These are phyloP conservation scores for Golovinomyces cichoracearum DNA, from an alignment of 2,329 filamentous ascomycete species.

Conservation along the genomic window DNA sequence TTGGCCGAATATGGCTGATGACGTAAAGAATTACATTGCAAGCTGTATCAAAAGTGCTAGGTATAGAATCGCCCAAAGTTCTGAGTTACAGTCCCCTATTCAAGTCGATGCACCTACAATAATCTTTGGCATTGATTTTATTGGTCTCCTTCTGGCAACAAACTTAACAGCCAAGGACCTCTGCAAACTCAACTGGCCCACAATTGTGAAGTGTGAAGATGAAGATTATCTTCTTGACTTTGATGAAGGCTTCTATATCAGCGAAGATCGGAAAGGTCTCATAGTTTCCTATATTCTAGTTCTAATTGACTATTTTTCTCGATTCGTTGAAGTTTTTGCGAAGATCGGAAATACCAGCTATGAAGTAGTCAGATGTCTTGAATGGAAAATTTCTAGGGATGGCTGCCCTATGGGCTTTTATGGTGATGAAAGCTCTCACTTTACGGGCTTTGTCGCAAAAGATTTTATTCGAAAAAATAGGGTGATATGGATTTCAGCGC, in stretches of 20 bases:
- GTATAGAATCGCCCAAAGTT: not conserved
- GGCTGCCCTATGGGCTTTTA: not conserved
- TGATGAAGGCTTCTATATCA: not conserved
- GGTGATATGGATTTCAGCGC: not conserved
- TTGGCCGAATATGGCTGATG: not conserved
- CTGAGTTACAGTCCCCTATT: not conserved
- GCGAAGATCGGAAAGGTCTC: not conserved
- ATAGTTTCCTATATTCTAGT: slow-evolving; percentile 1
- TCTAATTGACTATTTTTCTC: not conserved
- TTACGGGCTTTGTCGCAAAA: not conserved
- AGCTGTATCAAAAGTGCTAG: not conserved
- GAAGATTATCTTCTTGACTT: not conserved
- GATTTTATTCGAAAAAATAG: not conserved
- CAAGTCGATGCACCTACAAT: not conserved
- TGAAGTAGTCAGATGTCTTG: not conserved
- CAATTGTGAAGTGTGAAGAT: not conserved
- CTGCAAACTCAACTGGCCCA: not conserved
- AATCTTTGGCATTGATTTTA: slow-evolving; percentile 1
- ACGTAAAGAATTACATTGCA: not conserved
- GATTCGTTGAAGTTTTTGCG: not conserved
- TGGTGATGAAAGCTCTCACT: not conserved
- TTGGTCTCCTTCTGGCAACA: not conserved
- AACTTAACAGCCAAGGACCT: not conserved
- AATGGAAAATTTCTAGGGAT: not conserved
- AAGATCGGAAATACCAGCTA: not conserved